These are phyloP conservation scores for Monosporozyma aerobia DNA, from an alignment of 805 yeast species.

Conservation along the genomic window DNA sequence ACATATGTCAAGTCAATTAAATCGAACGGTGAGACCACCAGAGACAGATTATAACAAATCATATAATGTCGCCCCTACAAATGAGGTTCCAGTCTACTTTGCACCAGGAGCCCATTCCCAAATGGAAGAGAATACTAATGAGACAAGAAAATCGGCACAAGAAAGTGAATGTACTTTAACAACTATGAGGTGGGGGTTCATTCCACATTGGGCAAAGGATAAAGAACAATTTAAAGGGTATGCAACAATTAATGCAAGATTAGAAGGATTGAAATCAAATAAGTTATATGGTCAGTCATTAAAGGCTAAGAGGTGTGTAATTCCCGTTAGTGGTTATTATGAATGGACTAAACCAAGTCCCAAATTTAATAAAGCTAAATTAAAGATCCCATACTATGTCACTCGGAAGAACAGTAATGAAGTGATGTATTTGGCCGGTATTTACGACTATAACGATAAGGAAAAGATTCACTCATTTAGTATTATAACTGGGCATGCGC, in stretches of 20 bases:
- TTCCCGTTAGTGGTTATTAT: slow-evolving; percentile 76
- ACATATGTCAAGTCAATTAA: slow-evolving; percentile 11
- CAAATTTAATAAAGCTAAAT: slow-evolving; percentile 14
- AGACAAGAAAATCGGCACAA: not conserved
- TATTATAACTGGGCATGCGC: slow-evolving; percentile 66
- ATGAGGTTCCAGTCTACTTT: slow-evolving; percentile 35
- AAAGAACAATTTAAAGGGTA: slow-evolving; percentile 28
- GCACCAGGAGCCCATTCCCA: not conserved
- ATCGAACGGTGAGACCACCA: slow-evolving; percentile 1
- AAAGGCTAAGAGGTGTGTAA: slow-evolving; percentile 51
- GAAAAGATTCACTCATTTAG: slow-evolving; percentile 43
- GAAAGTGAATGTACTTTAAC: not conserved
- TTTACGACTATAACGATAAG: slow-evolving; percentile 29
- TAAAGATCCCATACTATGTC: slow-evolving; percentile 58
- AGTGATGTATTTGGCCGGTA: slow-evolving; percentile 59
- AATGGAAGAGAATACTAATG: not conserved
- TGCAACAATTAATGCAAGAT: slow-evolving; percentile 65
- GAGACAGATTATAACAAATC: slow-evolving; percentile 18
- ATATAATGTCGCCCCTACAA: slow-evolving; percentile 58
- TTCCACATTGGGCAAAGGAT: slow-evolving; percentile 56
- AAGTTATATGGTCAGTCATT: slow-evolving; percentile 50
- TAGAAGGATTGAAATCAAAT: slow-evolving; percentile 33
- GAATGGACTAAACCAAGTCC: slow-evolving; percentile 51
- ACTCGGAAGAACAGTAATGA: slow-evolving; percentile 37
- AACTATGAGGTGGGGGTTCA: slow-evolving; percentile 69